Evolutionary conservation across 1,139 yeast species (phyloP).

Genomic region (Blastobotrys apis): DNA sequence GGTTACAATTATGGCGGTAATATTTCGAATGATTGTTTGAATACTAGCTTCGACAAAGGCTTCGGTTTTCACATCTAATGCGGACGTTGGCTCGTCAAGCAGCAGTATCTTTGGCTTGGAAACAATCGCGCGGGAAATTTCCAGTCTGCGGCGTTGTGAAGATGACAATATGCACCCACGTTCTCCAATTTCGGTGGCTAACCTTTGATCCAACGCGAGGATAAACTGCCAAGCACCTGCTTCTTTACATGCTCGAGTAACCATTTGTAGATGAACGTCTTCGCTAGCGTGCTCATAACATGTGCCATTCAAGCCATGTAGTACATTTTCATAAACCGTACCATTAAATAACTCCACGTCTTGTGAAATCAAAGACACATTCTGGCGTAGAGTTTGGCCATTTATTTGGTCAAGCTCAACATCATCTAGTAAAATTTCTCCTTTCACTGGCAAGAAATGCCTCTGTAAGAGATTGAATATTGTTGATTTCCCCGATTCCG

Average conservation of each 20-base stretch:
- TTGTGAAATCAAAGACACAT: background rate
- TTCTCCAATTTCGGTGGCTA: conserved; percentile 1
- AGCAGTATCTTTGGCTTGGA: conserved; percentile 3
- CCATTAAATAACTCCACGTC: conserved; percentile 17
- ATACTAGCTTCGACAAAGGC: no score
- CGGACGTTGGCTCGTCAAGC: conserved; percentile 6
- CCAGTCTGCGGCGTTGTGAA: conserved; percentile 2
- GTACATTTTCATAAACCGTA: conserved; percentile 3
- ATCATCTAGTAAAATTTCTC: conserved; percentile 1
- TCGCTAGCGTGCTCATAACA: conserved; percentile 2
- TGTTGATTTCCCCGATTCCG: conserved; percentile 4
- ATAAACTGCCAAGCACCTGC: conserved; percentile 6
- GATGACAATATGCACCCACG: background rate
- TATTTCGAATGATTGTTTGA: no score
- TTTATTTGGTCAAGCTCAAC: conserved; percentile 1
- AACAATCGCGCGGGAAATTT: conserved; percentile 3
- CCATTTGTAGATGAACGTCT: background rate
- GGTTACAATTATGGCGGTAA: background rate
- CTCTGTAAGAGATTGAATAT: conserved; percentile 2
- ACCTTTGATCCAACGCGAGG: background rate
- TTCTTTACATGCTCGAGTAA: conserved; percentile 1
- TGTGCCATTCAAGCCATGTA: conserved; percentile 1
- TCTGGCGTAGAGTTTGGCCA: background rate
- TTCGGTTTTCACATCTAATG: background rate
- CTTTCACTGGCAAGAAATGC: conserved; percentile 2